Base-by-base conservation (phyloP, 768 basidiomycete genomes). In the Hygrocybe punicea region DNA sequence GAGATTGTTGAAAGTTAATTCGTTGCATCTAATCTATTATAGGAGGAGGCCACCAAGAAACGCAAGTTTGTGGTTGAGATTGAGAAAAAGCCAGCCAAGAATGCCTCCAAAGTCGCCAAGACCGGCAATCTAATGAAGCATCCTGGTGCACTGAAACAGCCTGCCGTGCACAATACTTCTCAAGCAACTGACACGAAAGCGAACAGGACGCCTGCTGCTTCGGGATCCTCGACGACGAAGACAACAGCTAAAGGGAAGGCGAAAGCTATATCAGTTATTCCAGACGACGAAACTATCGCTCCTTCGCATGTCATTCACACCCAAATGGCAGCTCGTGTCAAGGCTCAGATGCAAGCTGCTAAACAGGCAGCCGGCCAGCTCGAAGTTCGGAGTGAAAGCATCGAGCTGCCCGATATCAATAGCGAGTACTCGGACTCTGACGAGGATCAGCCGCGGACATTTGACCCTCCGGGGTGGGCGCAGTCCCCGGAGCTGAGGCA, bases 401-500 rank as follows among this genome's bases (percentile, higher is more conserved):
- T 95, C 63, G 93, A 94, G 64, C 78, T 99, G 16, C 95, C 96
- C 0, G 96, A 98, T 46, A 93, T 97, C 66, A 89, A 93, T 65
- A 93, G 91, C 73, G 96, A 98, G 65, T 98, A 98, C 71, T 97
- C 94, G 5, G 91, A 95, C 71, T 97, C 94, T 4, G 96, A 93
- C 45, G 93, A 95, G 62, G 93, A 95, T 68, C 85, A 87, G 62
- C 83, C 87, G 17, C 79, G 82, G 61, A 84, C 84, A n/a, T 86
- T 84, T 62, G 81, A 86, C 63, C 82, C 86, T 58, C 91, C 92
- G 2, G 78, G 82, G 21, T 98, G 96, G 96, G 92, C 94, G 1
- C 91, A 95, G 68, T 93, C 91, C 23, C 94, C 94, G 10, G 86
- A 89, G 65, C 80, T 98, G 25, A 79, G 84, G 13, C 81, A 86